phyloP scores from a whole-genome alignment of 2,329 filamentous ascomycete species.

The Xylaria multiplex region DNA sequence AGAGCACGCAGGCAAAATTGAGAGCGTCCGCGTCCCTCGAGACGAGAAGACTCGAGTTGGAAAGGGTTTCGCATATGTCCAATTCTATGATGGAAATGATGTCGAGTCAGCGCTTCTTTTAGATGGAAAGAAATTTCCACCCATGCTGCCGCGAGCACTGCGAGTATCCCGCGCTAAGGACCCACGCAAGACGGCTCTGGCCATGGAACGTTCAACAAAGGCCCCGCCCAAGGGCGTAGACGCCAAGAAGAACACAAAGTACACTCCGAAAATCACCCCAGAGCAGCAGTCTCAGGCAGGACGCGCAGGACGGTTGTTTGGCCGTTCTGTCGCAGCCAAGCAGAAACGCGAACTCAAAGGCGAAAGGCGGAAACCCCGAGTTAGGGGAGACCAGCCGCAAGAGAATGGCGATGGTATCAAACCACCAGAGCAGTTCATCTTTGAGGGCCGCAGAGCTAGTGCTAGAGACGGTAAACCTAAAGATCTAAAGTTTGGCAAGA shows the following conservation, averaged over 20 bases:
- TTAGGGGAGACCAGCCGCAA: constrained; percentile 35
- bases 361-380: constrained; percentile 41
- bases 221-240: constrained; percentile 45
- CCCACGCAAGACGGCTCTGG: constrained; percentile 66
- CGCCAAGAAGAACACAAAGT: constrained; percentile 59
- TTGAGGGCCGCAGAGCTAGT: constrained; percentile 81
- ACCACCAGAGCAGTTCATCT: constrained; percentile 77
- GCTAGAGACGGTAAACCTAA: constrained; percentile 71
- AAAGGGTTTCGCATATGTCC: constrained; percentile 97
- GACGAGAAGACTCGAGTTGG: constrained; percentile 91
- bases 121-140: constrained; percentile 91
- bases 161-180: constrained; percentile 89
- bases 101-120: constrained; percentile 92
- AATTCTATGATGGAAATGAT: constrained; percentile 87
- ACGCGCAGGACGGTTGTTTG: constrained; percentile 78
- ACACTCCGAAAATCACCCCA: constrained; percentile 75
- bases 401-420: constrained; percentile 52
- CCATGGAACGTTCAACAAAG: constrained; percentile 61
- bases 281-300: constrained; percentile 77
- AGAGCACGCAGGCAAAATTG: constrained; percentile 79
- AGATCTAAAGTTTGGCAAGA: constrained; percentile 67
- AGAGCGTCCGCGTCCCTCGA: constrained; percentile 91
- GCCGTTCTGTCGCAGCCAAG: constrained; percentile 70
- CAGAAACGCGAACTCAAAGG: constrained; percentile 52
- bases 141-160: constrained; percentile 88